Conservation (phyloP, 2,329 filamentous ascomycete species). For the Rhexocercosporidium sp. region DNA sequence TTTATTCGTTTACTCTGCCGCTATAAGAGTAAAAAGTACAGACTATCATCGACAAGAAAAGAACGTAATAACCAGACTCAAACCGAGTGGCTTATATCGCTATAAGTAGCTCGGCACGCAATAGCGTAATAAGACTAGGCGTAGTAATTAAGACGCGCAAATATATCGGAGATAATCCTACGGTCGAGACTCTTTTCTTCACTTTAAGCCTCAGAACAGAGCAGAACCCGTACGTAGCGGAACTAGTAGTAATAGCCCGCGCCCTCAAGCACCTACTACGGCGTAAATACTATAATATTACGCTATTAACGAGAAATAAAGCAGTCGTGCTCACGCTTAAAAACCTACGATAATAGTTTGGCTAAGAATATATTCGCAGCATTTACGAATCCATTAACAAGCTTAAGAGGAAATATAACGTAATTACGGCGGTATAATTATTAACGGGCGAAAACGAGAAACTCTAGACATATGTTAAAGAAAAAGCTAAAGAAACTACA, state of each 20-base stretch:
- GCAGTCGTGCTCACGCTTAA: neutral
- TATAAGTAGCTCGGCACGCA: neutral
- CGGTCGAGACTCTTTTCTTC: neutral
- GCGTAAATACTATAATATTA: neutral
- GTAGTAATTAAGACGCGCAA: neutral
- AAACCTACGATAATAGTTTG: neutral
- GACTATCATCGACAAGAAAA: neutral
- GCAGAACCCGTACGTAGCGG: neutral
- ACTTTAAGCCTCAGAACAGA: neutral
- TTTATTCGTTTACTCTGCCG: neutral
- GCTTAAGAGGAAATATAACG: neutral
- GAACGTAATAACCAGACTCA: too few relatives aligned
- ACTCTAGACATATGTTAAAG: too few relatives aligned
- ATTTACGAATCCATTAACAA: neutral
- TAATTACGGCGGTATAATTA: neutral
- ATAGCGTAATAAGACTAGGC: neutral
- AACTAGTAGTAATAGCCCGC: neutral
- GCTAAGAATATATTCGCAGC: neutral
- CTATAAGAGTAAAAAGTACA: neutral
- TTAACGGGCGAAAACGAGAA: neutral
- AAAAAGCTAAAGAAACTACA: too few relatives aligned
- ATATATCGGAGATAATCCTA: neutral
- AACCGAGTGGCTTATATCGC: neutral
- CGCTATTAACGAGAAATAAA: neutral
- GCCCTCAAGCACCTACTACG: neutral